Conservation (phyloP, 805 yeast genomes). For the Hyphopichia homilentoma region DNA sequence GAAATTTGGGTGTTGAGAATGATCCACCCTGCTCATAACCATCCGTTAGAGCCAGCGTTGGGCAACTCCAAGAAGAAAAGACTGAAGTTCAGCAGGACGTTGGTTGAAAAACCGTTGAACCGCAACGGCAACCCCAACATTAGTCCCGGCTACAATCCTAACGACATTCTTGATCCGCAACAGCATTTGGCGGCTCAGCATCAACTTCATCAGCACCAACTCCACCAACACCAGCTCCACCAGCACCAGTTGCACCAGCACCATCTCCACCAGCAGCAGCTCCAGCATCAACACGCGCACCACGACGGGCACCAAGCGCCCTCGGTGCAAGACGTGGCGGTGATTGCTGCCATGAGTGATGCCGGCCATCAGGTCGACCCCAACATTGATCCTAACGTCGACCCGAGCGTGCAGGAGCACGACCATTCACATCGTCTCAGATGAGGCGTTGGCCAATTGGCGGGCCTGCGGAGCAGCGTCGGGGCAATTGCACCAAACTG, state of each 20-base stretch:
- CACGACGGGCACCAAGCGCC: constrained; percentile 25
- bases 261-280: constrained; percentile 11
- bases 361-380: constrained; percentile 36
- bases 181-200: constrained; percentile 10
- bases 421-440: constrained; percentile 32
- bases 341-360: constrained; percentile 39
- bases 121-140: constrained; percentile 8
- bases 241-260: constrained; percentile 7
- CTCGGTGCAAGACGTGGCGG: constrained; percentile 39
- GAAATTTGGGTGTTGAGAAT: constrained; percentile 47
- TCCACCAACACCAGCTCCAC: constrained; percentile 5
- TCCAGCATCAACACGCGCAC: constrained; percentile 21
- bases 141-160: constrained; percentile 7
- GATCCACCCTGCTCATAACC: constrained; percentile 45
- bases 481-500: no score
- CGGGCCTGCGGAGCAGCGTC: no score
- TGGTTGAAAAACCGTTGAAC: constrained; percentile 43
- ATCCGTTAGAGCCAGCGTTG: constrained; percentile 38
- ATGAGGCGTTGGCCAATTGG: no score
- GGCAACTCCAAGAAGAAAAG: constrained; percentile 31
- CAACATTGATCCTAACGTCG: constrained; percentile 43
- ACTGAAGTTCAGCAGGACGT: constrained; percentile 34
- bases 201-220: constrained; percentile 11
- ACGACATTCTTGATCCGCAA: constrained; percentile 6
- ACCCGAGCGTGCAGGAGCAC: constrained; percentile 40